Percentiles rank a stretch among this genome's conserved stretches.
phyloP scores from a whole-genome alignment of 129 eudicot species.

The Tanacetum coccineum region DNA sequence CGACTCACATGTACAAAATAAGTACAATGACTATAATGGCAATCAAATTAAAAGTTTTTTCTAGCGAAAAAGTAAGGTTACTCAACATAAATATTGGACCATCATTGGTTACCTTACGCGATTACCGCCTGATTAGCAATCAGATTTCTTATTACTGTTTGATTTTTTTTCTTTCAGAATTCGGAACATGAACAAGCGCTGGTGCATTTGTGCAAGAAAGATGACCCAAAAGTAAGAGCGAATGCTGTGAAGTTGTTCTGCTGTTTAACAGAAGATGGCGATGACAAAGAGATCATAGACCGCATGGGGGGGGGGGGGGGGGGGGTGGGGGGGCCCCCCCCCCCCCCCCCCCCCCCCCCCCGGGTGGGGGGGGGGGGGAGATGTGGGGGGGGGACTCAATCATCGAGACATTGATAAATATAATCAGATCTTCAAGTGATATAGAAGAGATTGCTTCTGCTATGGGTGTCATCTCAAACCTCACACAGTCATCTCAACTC shows the following conservation, averaged over 20 bases:
- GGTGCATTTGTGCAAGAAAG: constrained; percentile 42
- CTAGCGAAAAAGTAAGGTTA: neutral
- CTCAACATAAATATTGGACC: too few species aligned
- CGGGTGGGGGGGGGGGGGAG: too few species aligned
- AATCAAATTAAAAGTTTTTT: too few species aligned
- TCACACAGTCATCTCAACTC: constrained; percentile 43
- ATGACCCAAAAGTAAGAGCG: constrained; percentile 40
- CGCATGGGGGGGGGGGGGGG: too few species aligned
- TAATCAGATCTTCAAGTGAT: constrained; percentile 37
- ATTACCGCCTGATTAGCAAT: neutral
- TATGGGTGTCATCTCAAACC: constrained; percentile 49
- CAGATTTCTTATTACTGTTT: neutral
- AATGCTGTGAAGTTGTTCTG: constrained; percentile 52
- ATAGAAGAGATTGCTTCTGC: constrained; percentile 59
- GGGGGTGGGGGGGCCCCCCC: too few species aligned
- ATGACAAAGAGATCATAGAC: constrained; percentile 38
- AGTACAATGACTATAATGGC: too few species aligned
- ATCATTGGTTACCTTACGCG: neutral
- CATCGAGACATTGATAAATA: constrained; percentile 38
- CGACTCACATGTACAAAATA: too few species aligned
- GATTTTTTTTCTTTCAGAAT: constrained; percentile 34
- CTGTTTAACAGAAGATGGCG: constrained; percentile 53
- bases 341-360: too few species aligned
- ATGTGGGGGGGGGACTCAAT: too few species aligned
- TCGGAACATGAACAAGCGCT: constrained; percentile 35